Base-by-base conservation (phyloP, 306 rosid species). In the Lathyrus oleraceus region DNA sequence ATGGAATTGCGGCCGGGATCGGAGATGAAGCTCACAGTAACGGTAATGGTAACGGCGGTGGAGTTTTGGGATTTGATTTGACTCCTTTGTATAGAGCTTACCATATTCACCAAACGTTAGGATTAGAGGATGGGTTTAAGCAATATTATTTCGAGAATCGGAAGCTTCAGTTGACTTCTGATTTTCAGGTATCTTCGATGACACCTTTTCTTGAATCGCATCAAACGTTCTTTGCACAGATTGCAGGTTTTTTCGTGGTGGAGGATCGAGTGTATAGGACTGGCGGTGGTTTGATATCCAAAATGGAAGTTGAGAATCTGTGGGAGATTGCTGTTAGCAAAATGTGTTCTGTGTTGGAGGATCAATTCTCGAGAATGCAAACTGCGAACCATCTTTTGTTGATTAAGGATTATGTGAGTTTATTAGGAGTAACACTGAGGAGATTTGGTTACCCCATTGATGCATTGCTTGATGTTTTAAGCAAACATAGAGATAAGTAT, bases 111-210 rank as follows among this genome's bases (percentile, higher is more conserved):
- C 99, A 91, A 84, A 91, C 97, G 4, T 78, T 95, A 76, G 99
- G 99, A 15, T 83, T 91, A 23, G 97, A 87, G 61, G 99, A 95
- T 65, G 87, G 96, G 68, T 95, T 95, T 72, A 91, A 91, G 86
- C 85, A 84, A 53, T 91, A 95, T 69, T 95, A 95, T 79, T 95
- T 80, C 63, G 99, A 95, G 80, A 95, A 91, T 43, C 80, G 99
- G 23, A 95, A 87, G 85, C 99, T 95, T 61, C 99, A 95, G 66
- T 83, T 95, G 78, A 95, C 99, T 42, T 89, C 97, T 5, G 97
- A 95, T 45, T 95, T 95, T 42, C 99, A 95, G 99, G 99, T 95
- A 74, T 91, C 97, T 20, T 95, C 97, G 1, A 95, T 95, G 99
- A 95, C 95, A 3, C 97, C 99, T 51, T 95, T 95, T 72, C 97